Conservation (phyloP, 2,329 filamentous ascomycete species). For the Penicillium fuscoglaucum region DNA sequence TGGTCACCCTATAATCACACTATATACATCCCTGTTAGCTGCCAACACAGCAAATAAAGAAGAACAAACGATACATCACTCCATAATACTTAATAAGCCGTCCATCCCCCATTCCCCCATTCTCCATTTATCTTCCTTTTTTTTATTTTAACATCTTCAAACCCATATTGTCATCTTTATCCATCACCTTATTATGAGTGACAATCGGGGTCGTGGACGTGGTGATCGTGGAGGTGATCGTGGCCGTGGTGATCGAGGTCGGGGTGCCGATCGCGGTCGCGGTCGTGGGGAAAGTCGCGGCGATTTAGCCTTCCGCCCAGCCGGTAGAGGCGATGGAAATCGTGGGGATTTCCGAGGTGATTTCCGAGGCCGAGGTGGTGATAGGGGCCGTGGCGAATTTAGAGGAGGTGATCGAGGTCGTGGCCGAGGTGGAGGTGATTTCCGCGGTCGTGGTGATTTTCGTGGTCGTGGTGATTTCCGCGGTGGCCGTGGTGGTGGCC, state of each 20-base stretch:
- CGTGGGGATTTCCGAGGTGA: constrained; percentile 19
- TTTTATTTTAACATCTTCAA: background rate
- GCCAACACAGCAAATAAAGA: background rate
- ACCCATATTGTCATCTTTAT: background rate
- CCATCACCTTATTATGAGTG: constrained; percentile 5
- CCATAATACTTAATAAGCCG: background rate
- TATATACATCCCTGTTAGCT: background rate
- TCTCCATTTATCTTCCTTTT: background rate
- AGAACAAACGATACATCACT: background rate
- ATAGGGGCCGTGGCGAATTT: constrained; percentile 15
- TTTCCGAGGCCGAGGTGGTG: constrained; percentile 21
- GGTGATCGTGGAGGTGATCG: constrained; percentile 16
- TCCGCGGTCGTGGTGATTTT: constrained; percentile 30
- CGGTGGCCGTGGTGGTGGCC: constrained; percentile 12
- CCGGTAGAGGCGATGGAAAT: constrained; percentile 8
- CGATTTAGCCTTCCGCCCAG: constrained; percentile 19
- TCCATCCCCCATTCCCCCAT: background rate
- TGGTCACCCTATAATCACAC: background rate
- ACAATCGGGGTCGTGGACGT: constrained; percentile 15
- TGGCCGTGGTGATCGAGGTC: constrained; percentile 21
- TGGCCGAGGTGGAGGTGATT: constrained; percentile 26
- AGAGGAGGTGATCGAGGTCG: constrained; percentile 31
- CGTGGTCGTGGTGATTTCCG: constrained; percentile 14
- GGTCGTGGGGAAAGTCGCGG: constrained; percentile 27
- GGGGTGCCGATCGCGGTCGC: constrained; percentile 27